Percentiles rank a stretch among this genome's conserved stretches.
Evolutionary conservation across 192 early-diverging fungal species (phyloP).

Genomic region (Rhizoclosmatium sp.): DNA sequence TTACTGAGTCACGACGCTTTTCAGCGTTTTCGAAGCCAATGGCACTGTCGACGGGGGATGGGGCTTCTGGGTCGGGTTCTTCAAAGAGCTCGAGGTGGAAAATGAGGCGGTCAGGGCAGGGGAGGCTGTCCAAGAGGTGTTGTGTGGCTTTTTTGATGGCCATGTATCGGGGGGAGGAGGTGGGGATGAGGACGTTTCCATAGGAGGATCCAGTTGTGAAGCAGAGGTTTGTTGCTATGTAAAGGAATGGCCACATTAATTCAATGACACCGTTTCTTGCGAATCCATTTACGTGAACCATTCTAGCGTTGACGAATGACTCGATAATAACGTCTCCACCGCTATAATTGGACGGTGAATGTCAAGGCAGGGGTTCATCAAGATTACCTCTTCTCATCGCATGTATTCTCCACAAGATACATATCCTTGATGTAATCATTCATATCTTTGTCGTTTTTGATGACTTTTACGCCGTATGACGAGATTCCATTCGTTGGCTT

Average conservation of each 20-base stretch:
- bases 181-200: conserved; percentile 56
- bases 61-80: neutral
- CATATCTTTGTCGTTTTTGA: conserved; percentile 42
- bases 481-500: neutral
- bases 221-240: conserved; percentile 51
- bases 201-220: conserved; percentile 54
- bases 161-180: conserved; percentile 23
- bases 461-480: conserved; percentile 40
- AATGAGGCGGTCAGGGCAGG: conserved; percentile 38
- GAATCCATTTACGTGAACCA: conserved; percentile 58
- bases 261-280: conserved; percentile 40
- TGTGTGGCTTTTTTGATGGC: conserved; percentile 38
- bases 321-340: conserved; percentile 53
- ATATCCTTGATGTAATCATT: conserved; percentile 40
- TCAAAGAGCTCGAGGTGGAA: conserved; percentile 62
- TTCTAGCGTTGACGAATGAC: conserved; percentile 40
- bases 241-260: conserved; percentile 53
- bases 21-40: too few relatives aligned
- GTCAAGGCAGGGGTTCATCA: neutral
- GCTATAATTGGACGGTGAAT: neutral
- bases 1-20: too few relatives aligned
- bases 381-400: conserved; percentile 31
- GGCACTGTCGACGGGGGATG: too few relatives aligned
- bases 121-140: conserved; percentile 36
- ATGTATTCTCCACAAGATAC: conserved; percentile 21